Base-by-base conservation (phyloP, 768 basidiomycete species). In the Flagelloscypha sp. region DNA sequence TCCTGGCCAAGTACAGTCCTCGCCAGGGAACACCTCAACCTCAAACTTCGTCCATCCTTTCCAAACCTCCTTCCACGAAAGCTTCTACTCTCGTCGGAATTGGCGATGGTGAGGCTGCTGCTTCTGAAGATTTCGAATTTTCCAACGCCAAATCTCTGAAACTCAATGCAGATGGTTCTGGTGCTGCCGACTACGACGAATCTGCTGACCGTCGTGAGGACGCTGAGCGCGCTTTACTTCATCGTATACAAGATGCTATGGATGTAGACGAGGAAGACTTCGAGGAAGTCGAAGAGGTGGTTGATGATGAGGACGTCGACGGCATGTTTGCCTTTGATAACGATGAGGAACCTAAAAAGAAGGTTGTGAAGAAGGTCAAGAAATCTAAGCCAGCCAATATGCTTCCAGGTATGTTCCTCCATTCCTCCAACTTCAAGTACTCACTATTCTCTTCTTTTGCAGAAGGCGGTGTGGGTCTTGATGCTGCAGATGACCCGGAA, bases 161-260 rank as follows among this genome's bases (percentile, higher is more conserved):
- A 29, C 62, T 52, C 12, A 48, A 48, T 29, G 52, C 63, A 24
- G 68, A 73, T 44, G 72, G 77, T 40, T 60, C 82, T 29, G 76
- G 70, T 24, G 81, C 81, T 7, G 81, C 81, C 25, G 81, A 84
- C 53, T 84, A 84, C 46, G 74, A 84, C 53, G 78, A 80, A 22
- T 75, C 69, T 44, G 50, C 69, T 36, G 80, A 84, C 53, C 68
- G 70, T n/a, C 65, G 68, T 12, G 72, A 72, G 42, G 75, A 79
- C 38, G 73, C 74, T 29, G 69, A 70, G 36, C 67, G 71, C 36
- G 64, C 68, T 16, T 61, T 63, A 18, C 57, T 9, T 9, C 61
- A 30, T 61, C 57, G 18, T 28, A 59, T 59, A 24, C 59, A 48
- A 9, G 48, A 55, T 32, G 46, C 48, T 7, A 41, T 59, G 10